A percentile compares a stretch with the other conserved stretches of the same genome.
These are phyloP conservation scores for Aspergillus hortae DNA, from an alignment of 2,329 filamentous ascomycete species.

Conservation along the genomic window DNA sequence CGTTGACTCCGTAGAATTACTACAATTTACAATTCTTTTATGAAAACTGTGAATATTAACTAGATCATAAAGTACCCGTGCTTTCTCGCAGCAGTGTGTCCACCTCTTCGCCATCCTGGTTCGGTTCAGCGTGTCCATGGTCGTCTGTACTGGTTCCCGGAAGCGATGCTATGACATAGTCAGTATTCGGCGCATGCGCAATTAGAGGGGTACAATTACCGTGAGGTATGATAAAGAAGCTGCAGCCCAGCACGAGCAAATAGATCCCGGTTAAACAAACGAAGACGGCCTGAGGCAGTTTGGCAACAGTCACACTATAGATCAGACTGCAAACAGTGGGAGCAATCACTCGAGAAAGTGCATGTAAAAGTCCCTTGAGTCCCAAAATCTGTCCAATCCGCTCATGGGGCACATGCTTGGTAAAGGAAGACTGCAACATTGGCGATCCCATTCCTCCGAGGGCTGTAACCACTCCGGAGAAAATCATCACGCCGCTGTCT, in stretches of 20 bases:
- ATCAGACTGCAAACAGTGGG: constrained; percentile 83
- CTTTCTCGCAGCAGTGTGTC: constrained; percentile 8
- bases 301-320: constrained; percentile 75
- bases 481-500: constrained; percentile 61
- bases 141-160: constrained; percentile 9
- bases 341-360: constrained; percentile 71
- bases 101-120: constrained; percentile 19
- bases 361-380: constrained; percentile 80
- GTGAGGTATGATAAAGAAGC: constrained; percentile 69
- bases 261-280: constrained; percentile 69
- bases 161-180: constrained; percentile 18
- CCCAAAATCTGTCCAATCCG: constrained; percentile 84
- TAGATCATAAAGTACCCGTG: not conserved
- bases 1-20: too few species aligned
- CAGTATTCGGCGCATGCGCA: not conserved
- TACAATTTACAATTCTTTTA: too few species aligned
- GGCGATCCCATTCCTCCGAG: constrained; percentile 83
- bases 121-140: constrained; percentile 13
- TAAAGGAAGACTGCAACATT: constrained; percentile 77
- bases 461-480: constrained; percentile 68
- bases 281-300: constrained; percentile 78
- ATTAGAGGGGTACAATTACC: constrained; percentile 52
- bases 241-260: constrained; percentile 60
- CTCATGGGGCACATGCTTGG: constrained; percentile 84
- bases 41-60: not conserved